Evolutionary conservation across 2,329 filamentous ascomycete genomes (phyloP).

Genomic region (Penicillium sp.): DNA sequence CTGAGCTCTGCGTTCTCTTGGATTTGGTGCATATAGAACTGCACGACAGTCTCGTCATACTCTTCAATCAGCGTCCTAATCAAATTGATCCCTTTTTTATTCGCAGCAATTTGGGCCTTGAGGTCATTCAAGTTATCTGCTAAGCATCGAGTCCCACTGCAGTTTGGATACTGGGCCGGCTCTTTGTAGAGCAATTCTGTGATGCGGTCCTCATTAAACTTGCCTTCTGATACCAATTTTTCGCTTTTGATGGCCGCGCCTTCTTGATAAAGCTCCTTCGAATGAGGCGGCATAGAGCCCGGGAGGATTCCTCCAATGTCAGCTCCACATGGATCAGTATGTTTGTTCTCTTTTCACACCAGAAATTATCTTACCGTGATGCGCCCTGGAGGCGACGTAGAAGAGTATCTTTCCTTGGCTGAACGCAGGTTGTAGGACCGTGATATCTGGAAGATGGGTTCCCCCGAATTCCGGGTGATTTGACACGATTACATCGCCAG

Average conservation of each 20-base stretch:
- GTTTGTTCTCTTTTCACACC: too few relatives aligned
- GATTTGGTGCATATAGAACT: constrained; percentile 76
- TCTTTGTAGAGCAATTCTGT: constrained; percentile 66
- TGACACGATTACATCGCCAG: constrained; percentile 73
- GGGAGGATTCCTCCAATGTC: constrained; percentile 72
- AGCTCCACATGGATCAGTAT: constrained; percentile 31
- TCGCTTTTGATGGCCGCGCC: constrained; percentile 64
- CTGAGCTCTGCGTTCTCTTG: constrained; percentile 73
- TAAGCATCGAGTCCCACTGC: constrained; percentile 71
- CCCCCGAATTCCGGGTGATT: constrained; percentile 84
- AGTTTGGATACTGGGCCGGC: constrained; percentile 69
- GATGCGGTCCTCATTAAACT: constrained; percentile 71
- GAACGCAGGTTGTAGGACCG: constrained; percentile 73
- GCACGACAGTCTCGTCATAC: constrained; percentile 68
- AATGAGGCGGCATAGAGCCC: constrained; percentile 74
- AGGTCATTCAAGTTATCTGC: constrained; percentile 79
- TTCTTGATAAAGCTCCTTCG: constrained; percentile 63
- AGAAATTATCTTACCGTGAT: constrained; percentile 56
- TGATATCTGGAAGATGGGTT: constrained; percentile 77
- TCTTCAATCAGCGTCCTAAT: constrained; percentile 70
- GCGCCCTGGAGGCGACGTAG: constrained; percentile 72
- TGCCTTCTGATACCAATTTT: constrained; percentile 40
- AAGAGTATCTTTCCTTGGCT: constrained; percentile 73
- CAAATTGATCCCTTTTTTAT: constrained; percentile 75
- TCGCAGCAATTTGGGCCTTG: constrained; percentile 78